Conservation (phyloP, 805 yeast species). For the Saturnispora hagleri region DNA sequence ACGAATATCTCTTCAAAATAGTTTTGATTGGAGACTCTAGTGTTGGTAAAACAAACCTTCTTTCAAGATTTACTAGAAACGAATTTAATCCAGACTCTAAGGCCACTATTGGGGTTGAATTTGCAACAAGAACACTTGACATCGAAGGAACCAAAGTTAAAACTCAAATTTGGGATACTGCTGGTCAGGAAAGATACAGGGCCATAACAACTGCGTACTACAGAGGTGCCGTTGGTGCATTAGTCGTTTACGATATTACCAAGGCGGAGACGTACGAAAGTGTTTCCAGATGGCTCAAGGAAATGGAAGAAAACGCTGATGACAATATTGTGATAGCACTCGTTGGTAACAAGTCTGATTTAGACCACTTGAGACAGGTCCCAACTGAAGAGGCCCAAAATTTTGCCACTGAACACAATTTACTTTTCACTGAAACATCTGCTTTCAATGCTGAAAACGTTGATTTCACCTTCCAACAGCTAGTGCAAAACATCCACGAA, state of each 20-base stretch:
- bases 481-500: conserved; percentile 87
- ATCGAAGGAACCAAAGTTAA: conserved; percentile 77
- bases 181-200: conserved; percentile 97
- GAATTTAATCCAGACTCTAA: conserved; percentile 92
- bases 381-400: conserved; percentile 96
- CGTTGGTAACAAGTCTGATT: conserved; percentile 87
- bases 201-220: conserved; percentile 97
- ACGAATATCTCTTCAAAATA: conserved; percentile 88
- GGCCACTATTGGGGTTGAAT: conserved; percentile 96
- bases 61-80: conserved; percentile 89
- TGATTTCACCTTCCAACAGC: conserved; percentile 87
- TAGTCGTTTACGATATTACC: conserved; percentile 90
- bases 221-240: conserved; percentile 97
- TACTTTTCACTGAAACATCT: conserved; percentile 91
- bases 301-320: conserved; percentile 85
- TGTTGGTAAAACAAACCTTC: conserved; percentile 90
- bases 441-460: conserved; percentile 93
- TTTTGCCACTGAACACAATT: conserved; percentile 85
- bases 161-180: conserved; percentile 97
- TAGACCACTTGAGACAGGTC: conserved; percentile 88
- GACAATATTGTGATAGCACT: conserved; percentile 91
- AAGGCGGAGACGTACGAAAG: conserved; percentile 81
- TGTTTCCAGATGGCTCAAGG: conserved; percentile 83
- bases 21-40: conserved; percentile 96
- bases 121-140: conserved; percentile 91